phyloP scores from a whole-genome alignment of 1,284 basidiomycete species.

The Chalciporus piperatoides region DNA sequence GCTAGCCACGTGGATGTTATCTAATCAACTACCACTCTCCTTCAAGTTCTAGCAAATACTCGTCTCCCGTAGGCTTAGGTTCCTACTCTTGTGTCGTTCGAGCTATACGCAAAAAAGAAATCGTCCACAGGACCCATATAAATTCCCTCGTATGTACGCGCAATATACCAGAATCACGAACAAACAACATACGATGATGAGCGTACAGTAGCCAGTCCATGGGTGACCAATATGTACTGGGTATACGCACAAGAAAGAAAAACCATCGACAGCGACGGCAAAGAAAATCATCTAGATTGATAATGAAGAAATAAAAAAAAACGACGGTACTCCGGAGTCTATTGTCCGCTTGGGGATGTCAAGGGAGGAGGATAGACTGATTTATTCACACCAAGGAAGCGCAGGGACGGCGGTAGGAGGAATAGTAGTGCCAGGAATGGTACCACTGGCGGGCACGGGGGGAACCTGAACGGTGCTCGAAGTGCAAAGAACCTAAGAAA shows the following conservation, averaged over 20 bases:
- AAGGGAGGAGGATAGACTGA: background rate
- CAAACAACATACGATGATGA: constrained; percentile 22
- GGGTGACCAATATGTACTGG: constrained; percentile 12
- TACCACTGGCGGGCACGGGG: constrained; percentile 34
- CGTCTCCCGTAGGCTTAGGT: too few relatives aligned
- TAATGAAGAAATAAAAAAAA: background rate
- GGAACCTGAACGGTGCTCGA: constrained; percentile 39
- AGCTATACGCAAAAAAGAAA: too few relatives aligned
- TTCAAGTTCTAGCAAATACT: constrained; percentile 17
- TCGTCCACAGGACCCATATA: constrained; percentile 17
- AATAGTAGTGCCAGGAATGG: constrained; percentile 33
- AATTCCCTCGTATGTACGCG: constrained; percentile 24
- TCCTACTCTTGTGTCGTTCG: too few relatives aligned
- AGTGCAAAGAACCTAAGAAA: constrained; percentile 51
- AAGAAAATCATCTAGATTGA: constrained; percentile 4
- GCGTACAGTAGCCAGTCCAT: constrained; percentile 5
- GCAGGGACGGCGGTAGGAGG: constrained; percentile 37
- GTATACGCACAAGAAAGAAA: constrained; percentile 24
- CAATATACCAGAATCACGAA: constrained; percentile 26
- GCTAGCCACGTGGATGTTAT: constrained; percentile 21
- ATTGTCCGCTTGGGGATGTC: constrained; percentile 17
- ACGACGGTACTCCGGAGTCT: constrained; percentile 14
- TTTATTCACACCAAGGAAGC: constrained; percentile 58
- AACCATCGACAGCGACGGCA: background rate
- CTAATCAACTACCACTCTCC: constrained; percentile 13